Percentiles rank a stretch among this genome's conserved stretches.
These are phyloP conservation scores for Colletotrichum chlorophyti DNA, from an alignment of 2,329 filamentous ascomycete genomes.

Conservation along the genomic window DNA sequence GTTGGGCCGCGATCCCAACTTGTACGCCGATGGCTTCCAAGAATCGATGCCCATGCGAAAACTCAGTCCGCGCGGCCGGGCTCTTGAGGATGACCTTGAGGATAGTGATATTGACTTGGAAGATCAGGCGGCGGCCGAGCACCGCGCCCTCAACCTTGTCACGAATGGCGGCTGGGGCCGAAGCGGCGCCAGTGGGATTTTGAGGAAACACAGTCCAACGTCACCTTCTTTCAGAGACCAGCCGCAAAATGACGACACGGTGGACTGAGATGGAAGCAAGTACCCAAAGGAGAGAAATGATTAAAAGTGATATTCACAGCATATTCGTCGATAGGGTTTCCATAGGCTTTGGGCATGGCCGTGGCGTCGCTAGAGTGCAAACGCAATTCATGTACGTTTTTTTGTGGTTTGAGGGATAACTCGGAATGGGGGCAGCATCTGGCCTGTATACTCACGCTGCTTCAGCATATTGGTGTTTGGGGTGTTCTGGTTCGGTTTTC, in stretches of 20 bases:
- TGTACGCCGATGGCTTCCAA: conserved; percentile 57
- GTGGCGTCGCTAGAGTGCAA: conserved; percentile 11
- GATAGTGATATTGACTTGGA: conserved; percentile 42
- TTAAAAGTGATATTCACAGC: conserved; percentile 17
- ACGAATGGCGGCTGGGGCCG: conserved; percentile 47
- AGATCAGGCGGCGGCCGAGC: conserved; percentile 48
- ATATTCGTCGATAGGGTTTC: conserved; percentile 9
- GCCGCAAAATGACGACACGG: conserved; percentile 20
- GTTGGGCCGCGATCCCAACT: conserved; percentile 61
- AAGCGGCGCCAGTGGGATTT: conserved; percentile 50
- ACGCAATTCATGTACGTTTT: conserved; percentile 1
- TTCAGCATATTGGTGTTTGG: conserved; percentile 5
- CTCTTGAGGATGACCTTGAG: conserved; percentile 49
- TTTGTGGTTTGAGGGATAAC: neutral
- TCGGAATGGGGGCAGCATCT: conserved; percentile 5
- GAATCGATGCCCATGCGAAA: conserved; percentile 52
- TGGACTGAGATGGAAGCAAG: conserved; percentile 14
- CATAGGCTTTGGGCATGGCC: conserved; percentile 4
- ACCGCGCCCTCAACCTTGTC: conserved; percentile 53
- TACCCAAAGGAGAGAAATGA: neutral
- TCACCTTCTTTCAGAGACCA: conserved; percentile 16
- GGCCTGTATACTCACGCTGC: neutral
- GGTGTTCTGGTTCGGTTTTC: neutral
- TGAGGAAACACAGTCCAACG: conserved; percentile 42
- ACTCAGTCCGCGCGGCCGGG: conserved; percentile 53